Conservation (phyloP, 1,284 basidiomycete genomes). For the Golubevia sp. region DNA sequence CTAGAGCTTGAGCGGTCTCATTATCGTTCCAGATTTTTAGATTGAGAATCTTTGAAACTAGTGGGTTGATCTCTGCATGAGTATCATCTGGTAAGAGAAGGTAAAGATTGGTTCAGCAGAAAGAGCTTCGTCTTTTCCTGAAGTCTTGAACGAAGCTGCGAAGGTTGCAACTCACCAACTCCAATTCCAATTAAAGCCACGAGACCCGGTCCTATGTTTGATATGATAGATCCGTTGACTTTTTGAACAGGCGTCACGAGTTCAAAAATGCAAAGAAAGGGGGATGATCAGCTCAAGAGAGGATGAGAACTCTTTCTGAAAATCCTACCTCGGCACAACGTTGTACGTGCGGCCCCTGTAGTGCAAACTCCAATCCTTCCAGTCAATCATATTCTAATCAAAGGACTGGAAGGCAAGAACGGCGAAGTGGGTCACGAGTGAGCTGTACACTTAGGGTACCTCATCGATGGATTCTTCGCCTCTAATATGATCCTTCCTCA, state of each 20-base stretch:
- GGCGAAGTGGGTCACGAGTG: no score
- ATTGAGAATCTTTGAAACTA: conserved; percentile 39
- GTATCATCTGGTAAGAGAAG: conserved; percentile 28
- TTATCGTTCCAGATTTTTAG: conserved; percentile 52
- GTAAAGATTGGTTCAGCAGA: neutral
- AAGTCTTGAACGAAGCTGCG: neutral
- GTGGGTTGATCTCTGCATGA: conserved; percentile 28
- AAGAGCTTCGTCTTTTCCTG: neutral
- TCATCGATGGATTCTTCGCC: no score
- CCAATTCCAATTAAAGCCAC: conserved; percentile 50
- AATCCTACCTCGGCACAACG: no score
- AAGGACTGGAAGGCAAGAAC: no score
- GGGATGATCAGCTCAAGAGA: neutral
- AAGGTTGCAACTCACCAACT: conserved; percentile 11
- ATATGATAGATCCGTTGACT: conserved; percentile 50
- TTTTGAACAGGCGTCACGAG: neutral
- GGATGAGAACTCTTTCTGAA: conserved; percentile 12
- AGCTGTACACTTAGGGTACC: no score
- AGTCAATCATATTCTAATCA: no score
- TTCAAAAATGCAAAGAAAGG: neutral
- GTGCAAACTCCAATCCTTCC: no score
- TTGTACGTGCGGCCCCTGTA: no score
- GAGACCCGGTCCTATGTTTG: conserved; percentile 50
- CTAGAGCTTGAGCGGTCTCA: conserved; percentile 21
- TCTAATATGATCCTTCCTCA: no score